phyloP scores from a whole-genome alignment of 2,329 filamentous ascomycete species.

The Pseudogymnoascus pannorum region DNA sequence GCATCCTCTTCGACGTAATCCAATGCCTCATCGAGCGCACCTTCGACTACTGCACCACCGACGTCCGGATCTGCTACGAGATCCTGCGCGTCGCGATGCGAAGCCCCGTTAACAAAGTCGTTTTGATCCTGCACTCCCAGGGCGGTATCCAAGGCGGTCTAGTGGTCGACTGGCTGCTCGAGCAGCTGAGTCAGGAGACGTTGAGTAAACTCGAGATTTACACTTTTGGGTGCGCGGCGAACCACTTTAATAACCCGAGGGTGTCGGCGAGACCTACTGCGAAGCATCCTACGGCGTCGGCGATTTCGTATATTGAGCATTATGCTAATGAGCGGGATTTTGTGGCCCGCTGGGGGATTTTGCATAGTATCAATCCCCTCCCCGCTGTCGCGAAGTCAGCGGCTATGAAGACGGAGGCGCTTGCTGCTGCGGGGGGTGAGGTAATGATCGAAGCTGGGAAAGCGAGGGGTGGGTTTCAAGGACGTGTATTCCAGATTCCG shows the following conservation, averaged over 20 bases:
- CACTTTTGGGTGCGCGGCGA: constrained; percentile 71
- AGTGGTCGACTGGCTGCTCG: constrained; percentile 69
- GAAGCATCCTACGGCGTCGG: constrained; percentile 36
- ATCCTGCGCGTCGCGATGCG: constrained; percentile 58
- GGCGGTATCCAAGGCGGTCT: constrained; percentile 68
- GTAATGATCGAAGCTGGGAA: constrained; percentile 31
- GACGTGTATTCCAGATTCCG: constrained; percentile 15
- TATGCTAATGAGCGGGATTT: constrained; percentile 70
- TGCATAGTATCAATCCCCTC: constrained; percentile 49
- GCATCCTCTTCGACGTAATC: constrained; percentile 68
- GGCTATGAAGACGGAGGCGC: neutral
- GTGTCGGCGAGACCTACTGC: constrained; percentile 33
- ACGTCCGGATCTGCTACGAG: constrained; percentile 56
- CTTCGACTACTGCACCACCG: constrained; percentile 62
- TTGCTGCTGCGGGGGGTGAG: constrained; percentile 30
- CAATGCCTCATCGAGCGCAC: constrained; percentile 73
- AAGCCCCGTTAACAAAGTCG: constrained; percentile 51
- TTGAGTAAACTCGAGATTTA: constrained; percentile 66
- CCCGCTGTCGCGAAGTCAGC: neutral
- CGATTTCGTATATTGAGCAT: constrained; percentile 69
- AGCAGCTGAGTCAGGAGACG: constrained; percentile 59
- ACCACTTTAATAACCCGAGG: constrained; percentile 74
- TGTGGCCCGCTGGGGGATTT: constrained; percentile 65
- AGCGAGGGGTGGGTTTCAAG: neutral
- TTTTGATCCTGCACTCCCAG: constrained; percentile 71